These are phyloP conservation scores for Grammothele lineata DNA, from an alignment of 768 basidiomycete species.

Conservation along the genomic window DNA sequence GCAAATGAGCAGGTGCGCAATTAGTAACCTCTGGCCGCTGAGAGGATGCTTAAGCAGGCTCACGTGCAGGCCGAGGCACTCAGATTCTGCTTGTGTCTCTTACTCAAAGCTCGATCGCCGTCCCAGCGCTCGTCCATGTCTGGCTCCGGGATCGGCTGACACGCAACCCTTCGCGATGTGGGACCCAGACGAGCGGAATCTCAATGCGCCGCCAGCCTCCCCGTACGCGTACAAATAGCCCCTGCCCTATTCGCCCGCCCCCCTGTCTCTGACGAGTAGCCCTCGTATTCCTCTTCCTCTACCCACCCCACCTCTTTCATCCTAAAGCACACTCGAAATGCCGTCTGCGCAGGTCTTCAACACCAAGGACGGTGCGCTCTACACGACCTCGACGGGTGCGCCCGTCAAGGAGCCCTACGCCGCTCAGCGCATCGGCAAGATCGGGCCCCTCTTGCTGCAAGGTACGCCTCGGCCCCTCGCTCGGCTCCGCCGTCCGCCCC, in stretches of 20 bases:
- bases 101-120: conserved; percentile 9
- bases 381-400: conserved; percentile 86
- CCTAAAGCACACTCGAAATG: conserved; percentile 48
- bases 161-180: background rate
- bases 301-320: background rate
- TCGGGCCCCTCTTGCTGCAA: conserved; percentile 87
- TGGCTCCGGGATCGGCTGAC: conserved; percentile 13
- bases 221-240: conserved; percentile 13
- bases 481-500: too few species aligned
- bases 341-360: conserved; percentile 57
- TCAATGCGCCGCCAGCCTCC: background rate
- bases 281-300: too few species aligned
- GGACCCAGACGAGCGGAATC: conserved; percentile 3
- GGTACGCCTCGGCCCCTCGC: conserved; percentile 40
- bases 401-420: conserved; percentile 74
- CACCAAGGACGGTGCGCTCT: conserved; percentile 53
- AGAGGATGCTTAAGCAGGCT: conserved; percentile 13
- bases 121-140: background rate
- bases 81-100: conserved; percentile 9
- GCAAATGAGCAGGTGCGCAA: too few species aligned
- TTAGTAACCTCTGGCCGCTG: conserved; percentile 12
- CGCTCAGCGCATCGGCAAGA: conserved; percentile 65
- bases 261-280: too few species aligned
- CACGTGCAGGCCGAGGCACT: conserved; percentile 7
- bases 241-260: background rate